Evolutionary conservation across 1,139 yeast genomes (phyloP), one percentile per base, ranked within the genome.

Genomic region (Cylindricascospora bacillispora): DNA sequence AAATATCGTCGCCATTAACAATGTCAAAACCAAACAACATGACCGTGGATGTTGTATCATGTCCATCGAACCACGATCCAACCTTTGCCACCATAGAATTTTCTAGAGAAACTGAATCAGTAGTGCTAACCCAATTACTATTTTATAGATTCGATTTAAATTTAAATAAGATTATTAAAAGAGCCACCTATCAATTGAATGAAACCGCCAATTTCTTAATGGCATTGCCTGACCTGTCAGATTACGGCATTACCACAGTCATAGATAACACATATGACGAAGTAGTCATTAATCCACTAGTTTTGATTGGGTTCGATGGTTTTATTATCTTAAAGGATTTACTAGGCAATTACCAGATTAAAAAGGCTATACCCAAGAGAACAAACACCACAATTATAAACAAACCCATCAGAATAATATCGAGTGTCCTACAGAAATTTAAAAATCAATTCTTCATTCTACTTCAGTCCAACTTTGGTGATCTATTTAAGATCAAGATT

Each of bases 141-240:
- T 78, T 68, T 50, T 86, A 86, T 54, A 92, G 82, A 47, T 58
- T 86, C 18, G 97, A 89, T 52, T 66, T 81, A 30, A 95, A 97
- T 0, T 60, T 86, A 32, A 85, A 86, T 47, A 80, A 78, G 47
- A 68, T 85, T 2, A 63, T 78, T 2, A 67, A 66, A 34, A 65
- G 62, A 35, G 61, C 68, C 34, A 51, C 68, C 3, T 65, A 57
- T 20, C 50, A 42, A 6, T 55, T 70, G 3, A 62, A 12, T 3
- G 29, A 27, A 7, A 56, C 52, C n/a, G 64, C 69, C 24, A 64
- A 60, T 37, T 53, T 62, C 29, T 13, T 51, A 3, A 32, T 49
- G 36, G 36, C 43, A 2, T 35, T 52, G 12, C 54, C 56, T 2
- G 44, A 43, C 25, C 31, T 50, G 25, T 32, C 41, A 12, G 39